A percentile compares a stretch with the other conserved stretches of the same genome.
These are phyloP conservation scores for Dentipellis sp. DNA, from an alignment of 768 basidiomycete species.

Conservation along the genomic window DNA sequence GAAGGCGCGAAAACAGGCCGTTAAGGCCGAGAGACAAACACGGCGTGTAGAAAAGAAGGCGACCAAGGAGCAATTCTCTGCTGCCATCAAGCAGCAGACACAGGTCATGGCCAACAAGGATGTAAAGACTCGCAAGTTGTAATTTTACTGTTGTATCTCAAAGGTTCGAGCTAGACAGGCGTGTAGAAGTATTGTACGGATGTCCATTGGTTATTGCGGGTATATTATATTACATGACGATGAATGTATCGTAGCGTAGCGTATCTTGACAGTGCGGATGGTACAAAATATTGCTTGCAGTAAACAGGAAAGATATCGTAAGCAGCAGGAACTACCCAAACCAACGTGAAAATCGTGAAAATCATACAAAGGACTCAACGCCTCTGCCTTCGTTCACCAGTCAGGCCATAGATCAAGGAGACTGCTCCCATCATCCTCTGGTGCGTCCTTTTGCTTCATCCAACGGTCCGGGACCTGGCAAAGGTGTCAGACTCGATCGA, in stretches of 20 bases:
- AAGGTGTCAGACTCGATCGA: neutral
- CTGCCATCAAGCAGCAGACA: slow-evolving; percentile 55
- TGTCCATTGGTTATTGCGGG: slow-evolving; percentile 6
- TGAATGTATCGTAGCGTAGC: too few species aligned
- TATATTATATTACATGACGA: slow-evolving; percentile 7
- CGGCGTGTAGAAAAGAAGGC: slow-evolving; percentile 62
- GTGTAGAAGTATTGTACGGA: neutral
- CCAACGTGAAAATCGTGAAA: neutral
- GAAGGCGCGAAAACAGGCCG: slow-evolving; percentile 58
- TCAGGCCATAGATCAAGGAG: slow-evolving; percentile 31
- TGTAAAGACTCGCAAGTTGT: slow-evolving; percentile 22
- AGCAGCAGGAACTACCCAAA: neutral
- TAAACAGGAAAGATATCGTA: neutral
- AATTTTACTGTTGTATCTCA: neutral
- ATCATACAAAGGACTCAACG: neutral
- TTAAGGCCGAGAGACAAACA: slow-evolving; percentile 55
- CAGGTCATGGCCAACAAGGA: slow-evolving; percentile 36
- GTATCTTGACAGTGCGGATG: too few species aligned
- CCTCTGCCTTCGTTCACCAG: slow-evolving; percentile 18
- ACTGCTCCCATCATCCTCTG: slow-evolving; percentile 58
- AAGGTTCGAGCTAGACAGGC: neutral
- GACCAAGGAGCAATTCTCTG: slow-evolving; percentile 51
- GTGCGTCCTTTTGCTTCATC: slow-evolving; percentile 78
- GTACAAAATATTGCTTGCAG: neutral
- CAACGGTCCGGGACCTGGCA: slow-evolving; percentile 77